Conservation (phyloP, 345 rosid species). For the Salix koriyanagi region DNA sequence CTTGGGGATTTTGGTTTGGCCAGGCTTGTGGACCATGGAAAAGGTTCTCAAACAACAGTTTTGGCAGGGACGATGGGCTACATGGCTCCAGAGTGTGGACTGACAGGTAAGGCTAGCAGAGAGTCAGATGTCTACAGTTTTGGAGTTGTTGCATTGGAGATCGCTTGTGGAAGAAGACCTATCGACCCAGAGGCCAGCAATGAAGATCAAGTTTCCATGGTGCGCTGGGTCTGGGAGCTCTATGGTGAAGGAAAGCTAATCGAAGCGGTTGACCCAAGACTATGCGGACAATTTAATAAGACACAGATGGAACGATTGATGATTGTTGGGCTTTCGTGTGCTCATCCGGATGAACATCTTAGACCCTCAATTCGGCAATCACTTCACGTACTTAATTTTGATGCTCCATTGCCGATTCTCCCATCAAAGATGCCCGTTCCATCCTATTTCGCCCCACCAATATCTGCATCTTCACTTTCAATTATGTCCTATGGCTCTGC, state of each 20-base stretch:
- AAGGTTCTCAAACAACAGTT: constrained; percentile 41
- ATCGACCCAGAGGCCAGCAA: constrained; percentile 28
- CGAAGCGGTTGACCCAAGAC: constrained; percentile 28
- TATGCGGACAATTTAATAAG: constrained; percentile 20
- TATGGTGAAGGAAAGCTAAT: constrained; percentile 32
- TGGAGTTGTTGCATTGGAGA: constrained; percentile 38
- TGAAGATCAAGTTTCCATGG: constrained; percentile 22
- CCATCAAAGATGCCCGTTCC: constrained; percentile 52
- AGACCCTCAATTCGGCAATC: constrained; percentile 48
- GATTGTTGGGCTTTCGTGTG: constrained; percentile 50
- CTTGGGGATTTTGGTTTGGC: constrained; percentile 53
- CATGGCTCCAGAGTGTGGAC: not conserved
- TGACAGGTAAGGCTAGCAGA: too few relatives aligned
- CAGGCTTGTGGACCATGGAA: constrained; percentile 30
- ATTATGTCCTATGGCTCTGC: constrained; percentile 7
- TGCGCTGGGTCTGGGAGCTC: constrained; percentile 50
- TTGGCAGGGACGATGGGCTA: constrained; percentile 43
- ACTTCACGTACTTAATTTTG: constrained; percentile 41
- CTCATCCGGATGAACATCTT: constrained; percentile 39
- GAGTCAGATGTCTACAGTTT: too few relatives aligned
- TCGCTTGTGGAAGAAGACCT: constrained; percentile 40
- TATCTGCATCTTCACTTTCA: constrained; percentile 11
- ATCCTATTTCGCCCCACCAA: constrained; percentile 2
- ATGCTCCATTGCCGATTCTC: constrained; percentile 40
- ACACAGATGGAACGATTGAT: constrained; percentile 35